Base-by-base conservation (phyloP, 345 rosid species). In the Lepidium africanum region DNA sequence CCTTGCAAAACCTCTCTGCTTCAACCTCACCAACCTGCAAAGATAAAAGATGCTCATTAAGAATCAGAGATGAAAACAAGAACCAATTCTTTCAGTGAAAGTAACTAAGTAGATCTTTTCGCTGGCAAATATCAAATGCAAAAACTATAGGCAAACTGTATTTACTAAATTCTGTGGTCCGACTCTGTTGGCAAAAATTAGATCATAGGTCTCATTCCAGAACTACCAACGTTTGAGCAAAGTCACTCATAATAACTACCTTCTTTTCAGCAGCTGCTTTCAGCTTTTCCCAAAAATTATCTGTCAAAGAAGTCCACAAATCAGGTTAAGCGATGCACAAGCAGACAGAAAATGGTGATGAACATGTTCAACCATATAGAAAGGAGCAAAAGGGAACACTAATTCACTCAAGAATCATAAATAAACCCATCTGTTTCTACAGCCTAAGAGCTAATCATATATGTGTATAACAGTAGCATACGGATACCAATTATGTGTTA, bases 221-320 rank as follows among this genome's bases (percentile, higher is more conserved):
- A 51, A 78, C 39, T 37, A 23, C 33, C 56, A 70, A 46, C 16
- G 21, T 56, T 48, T 48, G 53, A 49, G 16, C 6, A 59, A 43
- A 46, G 45, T 7, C 36, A 16, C 3, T 12, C 41, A 62, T 73
- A 21, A 60, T 36, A 45, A 59, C 16, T 82, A 90, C 98, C 98
- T 88, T 90, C 67, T 63, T 79, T 48, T 76, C 81, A 50, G 87
- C 92, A 61, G 79, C 81, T 40, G 58, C 30, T 79, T 76, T 87
- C 23, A 93, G 84, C 78, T 90, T 90, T 77, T 81, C 80, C 98
- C 97, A 93, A 49, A 93, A 93, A 59, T 78, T 78, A 81, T 80
- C 98, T 88, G 81, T 65, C 68, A 35, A 63, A 69, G 7, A 53
- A 62, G 74, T 21, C 30, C 54, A 70, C 13, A 71, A 45, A 66